Evolutionary conservation across 306 rosid genomes (phyloP).

Genomic region (Vicia villosa): DNA sequence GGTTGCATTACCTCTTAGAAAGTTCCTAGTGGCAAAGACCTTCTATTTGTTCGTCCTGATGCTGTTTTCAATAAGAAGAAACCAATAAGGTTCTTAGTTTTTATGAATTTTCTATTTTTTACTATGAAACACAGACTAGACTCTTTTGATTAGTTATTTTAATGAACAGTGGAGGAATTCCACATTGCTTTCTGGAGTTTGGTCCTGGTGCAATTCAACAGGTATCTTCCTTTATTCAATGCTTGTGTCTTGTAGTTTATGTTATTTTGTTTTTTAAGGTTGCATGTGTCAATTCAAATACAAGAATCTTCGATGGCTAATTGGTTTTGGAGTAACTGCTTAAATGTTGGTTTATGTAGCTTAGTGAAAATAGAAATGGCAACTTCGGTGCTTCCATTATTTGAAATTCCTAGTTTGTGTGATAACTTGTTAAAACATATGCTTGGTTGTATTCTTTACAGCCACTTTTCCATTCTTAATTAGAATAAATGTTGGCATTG

Average conservation of each 20-base stretch:
- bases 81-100: conserved; percentile 73
- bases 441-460: conserved; percentile 46
- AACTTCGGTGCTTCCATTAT: no score
- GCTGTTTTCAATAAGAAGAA: conserved; percentile 86
- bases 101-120: neutral
- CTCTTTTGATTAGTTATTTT: conserved; percentile 43
- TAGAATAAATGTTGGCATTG: no score
- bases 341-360: no score
- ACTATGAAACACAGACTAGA: neutral
- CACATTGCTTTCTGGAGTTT: conserved; percentile 98
- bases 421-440: conserved; percentile 29
- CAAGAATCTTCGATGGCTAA: neutral
- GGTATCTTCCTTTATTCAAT: conserved; percentile 54
- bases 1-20: conserved; percentile 92
- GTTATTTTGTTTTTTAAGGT: conserved; percentile 6
- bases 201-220: conserved; percentile 95
- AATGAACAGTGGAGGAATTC: conserved; percentile 83
- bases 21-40: conserved; percentile 72
- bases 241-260: conserved; percentile 9
- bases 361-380: no score
- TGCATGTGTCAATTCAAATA: neutral
- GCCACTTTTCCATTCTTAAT: no score
- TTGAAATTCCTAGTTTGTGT: conserved; percentile 2
- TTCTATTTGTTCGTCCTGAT: conserved; percentile 92
- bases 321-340: neutral